A percentile compares a stretch with the other conserved stretches of the same genome.
Conservation (phyloP, 2,329 filamentous ascomycete species). For the Knoxdaviesia capensis region DNA sequence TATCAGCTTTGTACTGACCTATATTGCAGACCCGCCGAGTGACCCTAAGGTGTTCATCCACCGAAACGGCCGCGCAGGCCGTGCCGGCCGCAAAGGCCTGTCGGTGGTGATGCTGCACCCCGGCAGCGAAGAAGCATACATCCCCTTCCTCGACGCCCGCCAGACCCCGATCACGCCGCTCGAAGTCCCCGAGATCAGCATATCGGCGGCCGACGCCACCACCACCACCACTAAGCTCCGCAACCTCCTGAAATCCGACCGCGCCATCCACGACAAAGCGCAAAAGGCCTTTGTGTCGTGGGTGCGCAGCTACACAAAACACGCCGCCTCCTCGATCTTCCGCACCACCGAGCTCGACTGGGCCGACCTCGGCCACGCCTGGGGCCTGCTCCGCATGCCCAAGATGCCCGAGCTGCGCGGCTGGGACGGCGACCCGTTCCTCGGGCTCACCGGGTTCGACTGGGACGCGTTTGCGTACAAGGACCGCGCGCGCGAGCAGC, state of each 20-base stretch:
- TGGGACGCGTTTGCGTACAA: conserved; percentile 51
- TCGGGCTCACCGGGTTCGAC: conserved; percentile 39
- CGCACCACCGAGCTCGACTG: conserved; percentile 65
- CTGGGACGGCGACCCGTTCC: conserved; percentile 46
- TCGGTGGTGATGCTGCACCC: conserved; percentile 73
- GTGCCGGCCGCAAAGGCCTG: conserved; percentile 71
- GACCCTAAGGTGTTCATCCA: conserved; percentile 83
- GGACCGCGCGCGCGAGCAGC: conserved; percentile 50
- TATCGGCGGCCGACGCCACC: conserved; percentile 41
- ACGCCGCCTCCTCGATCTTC: conserved; percentile 84
- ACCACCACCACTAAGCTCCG: conserved; percentile 40
- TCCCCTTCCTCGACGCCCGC: conserved; percentile 67
- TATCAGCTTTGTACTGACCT: too few species aligned
- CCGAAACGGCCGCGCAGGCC: conserved; percentile 70
- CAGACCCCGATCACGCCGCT: conserved; percentile 64
- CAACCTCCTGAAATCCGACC: conserved; percentile 27
- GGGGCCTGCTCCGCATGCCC: conserved; percentile 72
- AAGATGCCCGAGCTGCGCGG: conserved; percentile 80
- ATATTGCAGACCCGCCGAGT: conserved; percentile 1
- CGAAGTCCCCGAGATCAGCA: conserved; percentile 29
- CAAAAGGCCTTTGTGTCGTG: conserved; percentile 86
- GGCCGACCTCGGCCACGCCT: conserved; percentile 59
- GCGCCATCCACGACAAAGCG: conserved; percentile 61
- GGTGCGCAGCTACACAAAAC: conserved; percentile 79
- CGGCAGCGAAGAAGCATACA: conserved; percentile 74